Evolutionary conservation across 148 eudicot species (phyloP).

Genomic region (Fagopyrum tataricum): DNA sequence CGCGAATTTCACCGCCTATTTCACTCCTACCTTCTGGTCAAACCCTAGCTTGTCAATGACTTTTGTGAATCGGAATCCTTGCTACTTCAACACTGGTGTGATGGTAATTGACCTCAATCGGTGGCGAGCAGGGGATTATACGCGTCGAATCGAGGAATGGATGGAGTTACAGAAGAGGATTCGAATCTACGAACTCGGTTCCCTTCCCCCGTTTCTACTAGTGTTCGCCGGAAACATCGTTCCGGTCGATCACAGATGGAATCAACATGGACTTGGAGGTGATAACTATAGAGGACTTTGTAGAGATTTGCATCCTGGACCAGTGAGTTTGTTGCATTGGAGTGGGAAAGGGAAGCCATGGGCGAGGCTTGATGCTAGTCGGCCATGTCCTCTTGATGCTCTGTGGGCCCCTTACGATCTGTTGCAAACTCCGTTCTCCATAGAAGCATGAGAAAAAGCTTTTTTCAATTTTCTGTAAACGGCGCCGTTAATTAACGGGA

Average conservation of each 20-base stretch:
- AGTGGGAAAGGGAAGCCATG: slow-evolving; percentile 92
- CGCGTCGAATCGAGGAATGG: slow-evolving; percentile 72
- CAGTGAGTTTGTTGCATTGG: slow-evolving; percentile 81
- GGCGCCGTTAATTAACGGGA: background rate
- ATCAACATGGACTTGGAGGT: slow-evolving; percentile 80
- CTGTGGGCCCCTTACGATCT: slow-evolving; percentile 85
- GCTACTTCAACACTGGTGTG: slow-evolving; percentile 68
- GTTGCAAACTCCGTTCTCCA: slow-evolving; percentile 46
- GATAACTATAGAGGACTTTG: slow-evolving; percentile 72
- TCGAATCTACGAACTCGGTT: slow-evolving; percentile 67
- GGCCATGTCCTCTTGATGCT: slow-evolving; percentile 82
- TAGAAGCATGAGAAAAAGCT: slow-evolving; percentile 36
- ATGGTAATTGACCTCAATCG: slow-evolving; percentile 57
- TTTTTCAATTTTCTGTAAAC: background rate
- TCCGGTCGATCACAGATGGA: slow-evolving; percentile 73
- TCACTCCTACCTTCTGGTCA: slow-evolving; percentile 66
- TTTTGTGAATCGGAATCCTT: slow-evolving; percentile 12
- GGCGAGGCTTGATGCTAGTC: slow-evolving; percentile 57
- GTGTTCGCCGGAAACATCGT: slow-evolving; percentile 72
- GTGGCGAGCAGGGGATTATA: slow-evolving; percentile 64
- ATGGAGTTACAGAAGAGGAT: slow-evolving; percentile 77
- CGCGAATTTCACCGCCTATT: slow-evolving; percentile 68
- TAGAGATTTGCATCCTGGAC: slow-evolving; percentile 74
- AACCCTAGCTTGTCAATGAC: slow-evolving; percentile 47
- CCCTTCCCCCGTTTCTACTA: slow-evolving; percentile 62